Evolutionary conservation across 2,329 filamentous ascomycete genomes (phyloP), one percentile per base, ranked within the genome.

Genomic region (Botrytis elliptica): DNA sequence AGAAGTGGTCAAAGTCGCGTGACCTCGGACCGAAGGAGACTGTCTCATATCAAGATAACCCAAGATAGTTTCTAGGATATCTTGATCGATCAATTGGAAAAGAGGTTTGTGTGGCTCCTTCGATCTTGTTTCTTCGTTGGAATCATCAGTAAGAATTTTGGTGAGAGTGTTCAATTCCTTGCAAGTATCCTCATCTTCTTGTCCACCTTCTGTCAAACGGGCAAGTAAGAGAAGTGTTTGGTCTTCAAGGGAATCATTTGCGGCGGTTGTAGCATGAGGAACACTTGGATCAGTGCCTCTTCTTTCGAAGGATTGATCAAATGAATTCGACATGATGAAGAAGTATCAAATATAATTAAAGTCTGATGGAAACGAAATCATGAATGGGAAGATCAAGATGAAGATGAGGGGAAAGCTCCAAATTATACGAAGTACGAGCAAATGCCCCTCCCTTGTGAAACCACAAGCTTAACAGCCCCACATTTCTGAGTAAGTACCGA

Each of bases 151-250:
- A 73, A 91, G 84, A 57, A 91, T 83, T 81, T 86, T 88, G 63
- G 89, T 90, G 71, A 91, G 85, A 72, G 83, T 82, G 77, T 88
- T 87, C 64, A 91, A 84, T 75, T 89, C 86, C 75, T 83, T 83
- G 78, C 88, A 90, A 20, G 89, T 92, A 77, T 93, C 90, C 73
- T 90, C 89, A 80, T 93, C 93, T 78, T 97, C 93, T 79, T 95
- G 90, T 71, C 94, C 94, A 63, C 93, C 94, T 81, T 97, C 93
- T 91, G 98, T 97, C 78, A 98, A 85, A 79, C 93, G 92, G 38
- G 95, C 95, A 77, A 98, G 89, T 77, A 95, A 90, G 18, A 81
- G 74, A 29, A 81, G 64, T 25, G 77, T 79, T 55, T 78, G 77
- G 60, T 81, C 80, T 74, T 80, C 79, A 8, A 79, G 73, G 20